Percentiles rank a stretch among this genome's conserved stretches.
Evolutionary conservation across 2,329 filamentous ascomycete genomes (phyloP).

Genomic region (Myrmaecium sp.): DNA sequence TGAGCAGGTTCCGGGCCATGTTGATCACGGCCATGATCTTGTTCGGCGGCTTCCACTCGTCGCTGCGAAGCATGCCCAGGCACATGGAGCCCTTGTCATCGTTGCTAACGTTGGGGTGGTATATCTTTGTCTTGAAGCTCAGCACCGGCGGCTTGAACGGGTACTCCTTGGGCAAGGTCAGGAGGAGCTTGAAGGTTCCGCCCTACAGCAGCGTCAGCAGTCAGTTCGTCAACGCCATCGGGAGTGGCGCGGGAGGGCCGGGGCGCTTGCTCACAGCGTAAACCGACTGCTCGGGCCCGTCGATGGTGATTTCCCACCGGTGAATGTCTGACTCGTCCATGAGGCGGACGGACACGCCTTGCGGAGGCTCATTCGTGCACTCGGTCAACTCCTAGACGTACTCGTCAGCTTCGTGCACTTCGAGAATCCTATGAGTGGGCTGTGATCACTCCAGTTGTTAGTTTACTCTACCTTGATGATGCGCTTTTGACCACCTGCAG

Average conservation of each 20-base stretch:
- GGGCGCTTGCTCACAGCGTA: constrained; percentile 38
- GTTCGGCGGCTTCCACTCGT: constrained; percentile 83
- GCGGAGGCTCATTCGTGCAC: constrained; percentile 35
- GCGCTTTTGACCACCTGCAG: constrained; percentile 2
- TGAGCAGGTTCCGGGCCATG: constrained; percentile 56
- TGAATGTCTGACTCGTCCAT: constrained; percentile 48
- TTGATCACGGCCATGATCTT: constrained; percentile 60
- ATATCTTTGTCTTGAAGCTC: constrained; percentile 75
- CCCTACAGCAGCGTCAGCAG: constrained; percentile 26
- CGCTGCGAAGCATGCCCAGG: constrained; percentile 62
- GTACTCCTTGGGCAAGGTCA: constrained; percentile 63
- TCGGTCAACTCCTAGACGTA: constrained; percentile 43
- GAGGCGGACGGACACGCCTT: constrained; percentile 39
- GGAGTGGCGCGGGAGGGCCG: constrained; percentile 4
- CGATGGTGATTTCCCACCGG: constrained; percentile 50
- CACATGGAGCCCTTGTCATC: constrained; percentile 75
- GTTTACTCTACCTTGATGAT: constrained; percentile 3
- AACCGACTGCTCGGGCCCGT: constrained; percentile 46
- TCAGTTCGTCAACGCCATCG: constrained; percentile 4
- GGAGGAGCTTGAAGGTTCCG: constrained; percentile 56
- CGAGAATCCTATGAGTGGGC: not conserved
- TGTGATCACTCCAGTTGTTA: no score
- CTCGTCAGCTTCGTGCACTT: not conserved
- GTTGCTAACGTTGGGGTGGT: constrained; percentile 89
- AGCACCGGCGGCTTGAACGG: constrained; percentile 77